These are phyloP conservation scores for Phoenix dactylifera DNA, from an alignment of 176 grass and related monocot species.

Conservation along the genomic window DNA sequence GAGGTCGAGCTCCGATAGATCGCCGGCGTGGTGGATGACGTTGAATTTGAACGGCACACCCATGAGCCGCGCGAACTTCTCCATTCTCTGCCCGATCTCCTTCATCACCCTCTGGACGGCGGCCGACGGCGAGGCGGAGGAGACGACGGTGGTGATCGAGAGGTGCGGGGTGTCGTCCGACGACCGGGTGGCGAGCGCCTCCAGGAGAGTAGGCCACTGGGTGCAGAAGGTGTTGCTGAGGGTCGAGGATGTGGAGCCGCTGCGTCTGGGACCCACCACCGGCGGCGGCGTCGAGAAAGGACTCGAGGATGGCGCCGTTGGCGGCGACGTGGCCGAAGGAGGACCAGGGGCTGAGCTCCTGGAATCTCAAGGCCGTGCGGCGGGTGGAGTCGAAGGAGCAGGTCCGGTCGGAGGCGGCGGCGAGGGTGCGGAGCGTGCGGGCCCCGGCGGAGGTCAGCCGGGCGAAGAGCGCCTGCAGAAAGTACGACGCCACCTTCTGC, in stretches of 20 bases:
- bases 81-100: conserved; percentile 95
- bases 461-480: conserved; percentile 76
- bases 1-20: conserved; percentile 76
- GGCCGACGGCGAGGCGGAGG: conserved; percentile 39
- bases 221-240: conserved; percentile 98
- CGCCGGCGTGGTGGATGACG: conserved; percentile 67
- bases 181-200: conserved; percentile 84
- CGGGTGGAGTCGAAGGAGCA: conserved; percentile 89
- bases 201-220: conserved; percentile 97
- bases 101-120: conserved; percentile 77
- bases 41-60: conserved; percentile 91
- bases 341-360: conserved; percentile 97
- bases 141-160: conserved; percentile 79
- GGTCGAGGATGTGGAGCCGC: conserved; percentile 90
- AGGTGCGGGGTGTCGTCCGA: conserved; percentile 97
- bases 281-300: conserved; percentile 70
- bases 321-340: conserved; percentile 95
- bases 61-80: conserved; percentile 97
- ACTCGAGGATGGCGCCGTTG: conserved; percentile 92
- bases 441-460: conserved; percentile 68
- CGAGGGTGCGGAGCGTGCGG: conserved; percentile 59
- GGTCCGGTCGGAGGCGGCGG: conserved; percentile 63
- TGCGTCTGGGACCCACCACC: conserved; percentile 29
- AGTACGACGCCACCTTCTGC: conserved; percentile 90
- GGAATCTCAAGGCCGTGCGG: conserved; percentile 77